Percentiles rank a stretch among this genome's conserved stretches.
Conservation (phyloP, 2,329 filamentous ascomycete species). For the Metarhizium album region DNA sequence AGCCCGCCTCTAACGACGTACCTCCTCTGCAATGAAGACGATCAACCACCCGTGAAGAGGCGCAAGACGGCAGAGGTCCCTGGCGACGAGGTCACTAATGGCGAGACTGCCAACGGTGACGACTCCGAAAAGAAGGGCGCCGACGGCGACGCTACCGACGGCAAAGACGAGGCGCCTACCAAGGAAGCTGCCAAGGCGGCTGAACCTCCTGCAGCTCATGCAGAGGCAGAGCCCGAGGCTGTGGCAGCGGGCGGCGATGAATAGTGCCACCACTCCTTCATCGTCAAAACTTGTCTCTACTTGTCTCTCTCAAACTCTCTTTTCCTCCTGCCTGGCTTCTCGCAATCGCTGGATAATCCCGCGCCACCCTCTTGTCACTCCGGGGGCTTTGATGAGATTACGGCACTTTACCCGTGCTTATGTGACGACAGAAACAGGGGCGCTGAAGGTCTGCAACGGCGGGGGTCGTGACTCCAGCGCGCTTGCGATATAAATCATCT, state of each 20-base stretch:
- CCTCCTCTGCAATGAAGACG: slow-evolving; percentile 14
- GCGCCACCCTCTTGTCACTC: background rate
- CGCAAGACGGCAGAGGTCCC: slow-evolving; percentile 32
- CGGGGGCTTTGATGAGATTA: background rate
- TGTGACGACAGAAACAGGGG: background rate
- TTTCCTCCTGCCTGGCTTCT: background rate
- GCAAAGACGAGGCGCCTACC: slow-evolving; percentile 13
- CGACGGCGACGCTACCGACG: slow-evolving; percentile 15
- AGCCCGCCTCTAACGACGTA: background rate
- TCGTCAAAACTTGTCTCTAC: background rate
- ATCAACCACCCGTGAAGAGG: slow-evolving; percentile 40
- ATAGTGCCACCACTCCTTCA: background rate
- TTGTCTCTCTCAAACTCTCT: too few species aligned
- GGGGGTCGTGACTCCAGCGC: background rate
- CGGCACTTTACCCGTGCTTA: background rate
- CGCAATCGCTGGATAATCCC: background rate
- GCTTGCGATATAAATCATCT: background rate
- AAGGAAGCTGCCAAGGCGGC: slow-evolving; percentile 19
- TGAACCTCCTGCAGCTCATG: slow-evolving; percentile 9
- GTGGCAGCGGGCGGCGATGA: slow-evolving; percentile 20
- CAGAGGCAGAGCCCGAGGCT: slow-evolving; percentile 17
- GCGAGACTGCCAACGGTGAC: slow-evolving; percentile 22
- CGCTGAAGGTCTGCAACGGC: background rate
- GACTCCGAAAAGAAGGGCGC: slow-evolving; percentile 20
- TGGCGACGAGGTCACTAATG: slow-evolving; percentile 20